Conservation (phyloP, 169 alveolate genomes). For the Plasmodium relictum region DNA sequence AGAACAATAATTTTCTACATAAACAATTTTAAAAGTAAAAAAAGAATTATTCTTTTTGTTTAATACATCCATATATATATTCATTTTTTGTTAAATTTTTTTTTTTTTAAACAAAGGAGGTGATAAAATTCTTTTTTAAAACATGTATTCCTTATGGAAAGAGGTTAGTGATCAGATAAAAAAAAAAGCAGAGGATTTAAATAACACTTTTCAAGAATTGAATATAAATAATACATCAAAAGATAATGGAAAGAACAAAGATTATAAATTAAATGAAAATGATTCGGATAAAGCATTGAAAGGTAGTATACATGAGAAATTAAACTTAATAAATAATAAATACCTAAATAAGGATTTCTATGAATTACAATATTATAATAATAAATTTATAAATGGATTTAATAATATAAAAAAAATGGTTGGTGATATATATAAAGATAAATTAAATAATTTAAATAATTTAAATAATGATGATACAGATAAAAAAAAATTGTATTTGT, state of each 20-base stretch:
- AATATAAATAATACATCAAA: slow-evolving; percentile 1
- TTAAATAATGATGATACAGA: not conserved
- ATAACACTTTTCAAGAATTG: slow-evolving; percentile 58
- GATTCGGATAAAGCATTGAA: slow-evolving; percentile 6
- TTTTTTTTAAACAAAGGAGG: no score
- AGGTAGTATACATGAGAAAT: slow-evolving; percentile 42
- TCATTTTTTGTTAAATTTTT: no score
- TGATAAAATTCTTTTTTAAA: not conserved
- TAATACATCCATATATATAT: no score
- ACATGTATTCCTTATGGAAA: slow-evolving; percentile 76
- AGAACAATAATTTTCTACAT: not conserved
- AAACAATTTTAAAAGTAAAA: not conserved
- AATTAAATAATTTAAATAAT: slow-evolving; percentile 1
- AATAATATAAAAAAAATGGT: slow-evolving; percentile 65
- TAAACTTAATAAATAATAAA: slow-evolving; percentile 51
- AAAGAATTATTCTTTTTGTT: not conserved
- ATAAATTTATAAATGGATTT: slow-evolving; percentile 54
- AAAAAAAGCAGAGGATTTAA: slow-evolving; percentile 76
- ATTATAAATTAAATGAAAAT: not conserved
- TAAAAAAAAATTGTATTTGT: slow-evolving; percentile 35
- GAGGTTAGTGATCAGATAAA: slow-evolving; percentile 72
- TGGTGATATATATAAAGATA: slow-evolving; percentile 67
- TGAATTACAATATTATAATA: slow-evolving; percentile 67
- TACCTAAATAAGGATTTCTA: slow-evolving; percentile 39
- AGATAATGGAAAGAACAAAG: not conserved